phyloP scores from a whole-genome alignment of 2,329 filamentous ascomycete species.

The Exophiala aquamarina region DNA sequence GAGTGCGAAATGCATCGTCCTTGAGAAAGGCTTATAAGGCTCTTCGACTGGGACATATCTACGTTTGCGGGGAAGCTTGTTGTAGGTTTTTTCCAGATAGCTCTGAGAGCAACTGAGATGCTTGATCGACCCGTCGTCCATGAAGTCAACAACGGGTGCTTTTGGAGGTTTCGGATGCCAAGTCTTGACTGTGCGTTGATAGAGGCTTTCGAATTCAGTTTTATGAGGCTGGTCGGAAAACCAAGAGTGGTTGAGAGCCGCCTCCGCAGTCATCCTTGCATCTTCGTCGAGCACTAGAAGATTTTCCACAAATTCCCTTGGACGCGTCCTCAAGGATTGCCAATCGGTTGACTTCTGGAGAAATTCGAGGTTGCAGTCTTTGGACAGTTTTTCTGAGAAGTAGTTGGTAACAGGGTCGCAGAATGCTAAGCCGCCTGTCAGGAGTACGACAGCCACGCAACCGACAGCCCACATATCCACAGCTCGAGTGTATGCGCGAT shows the following conservation, averaged over 20 bases:
- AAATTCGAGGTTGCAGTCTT: constrained; percentile 42
- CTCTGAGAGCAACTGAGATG: constrained; percentile 10
- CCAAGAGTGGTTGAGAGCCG: constrained; percentile 57
- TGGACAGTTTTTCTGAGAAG: constrained; percentile 34
- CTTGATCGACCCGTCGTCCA: constrained; percentile 14
- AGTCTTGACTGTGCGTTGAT: constrained; percentile 47
- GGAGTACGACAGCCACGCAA: constrained; percentile 51
- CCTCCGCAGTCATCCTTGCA: constrained; percentile 51
- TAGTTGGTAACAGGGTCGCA: constrained; percentile 33
- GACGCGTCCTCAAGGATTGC: constrained; percentile 41
- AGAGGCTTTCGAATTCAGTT: constrained; percentile 50
- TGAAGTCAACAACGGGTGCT: constrained; percentile 18
- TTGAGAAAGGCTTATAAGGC: constrained; percentile 31
- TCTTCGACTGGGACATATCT: constrained; percentile 19
- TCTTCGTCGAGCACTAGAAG: constrained; percentile 53
- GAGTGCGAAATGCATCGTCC: constrained; percentile 21
- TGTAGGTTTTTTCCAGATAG: constrained; percentile 12
- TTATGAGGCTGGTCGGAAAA: constrained; percentile 53
- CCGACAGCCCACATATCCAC: constrained; percentile 66
- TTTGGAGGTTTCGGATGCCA: constrained; percentile 48
- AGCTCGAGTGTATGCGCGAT: constrained; percentile 51
- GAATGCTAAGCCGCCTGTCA: constrained; percentile 53
- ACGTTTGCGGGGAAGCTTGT: constrained; percentile 2
- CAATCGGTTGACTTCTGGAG: constrained; percentile 47
- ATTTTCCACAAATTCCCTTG: constrained; percentile 54